phyloP scores from a whole-genome alignment of 495 filamentous ascomycete genomes.

The Cercophora scortea region DNA sequence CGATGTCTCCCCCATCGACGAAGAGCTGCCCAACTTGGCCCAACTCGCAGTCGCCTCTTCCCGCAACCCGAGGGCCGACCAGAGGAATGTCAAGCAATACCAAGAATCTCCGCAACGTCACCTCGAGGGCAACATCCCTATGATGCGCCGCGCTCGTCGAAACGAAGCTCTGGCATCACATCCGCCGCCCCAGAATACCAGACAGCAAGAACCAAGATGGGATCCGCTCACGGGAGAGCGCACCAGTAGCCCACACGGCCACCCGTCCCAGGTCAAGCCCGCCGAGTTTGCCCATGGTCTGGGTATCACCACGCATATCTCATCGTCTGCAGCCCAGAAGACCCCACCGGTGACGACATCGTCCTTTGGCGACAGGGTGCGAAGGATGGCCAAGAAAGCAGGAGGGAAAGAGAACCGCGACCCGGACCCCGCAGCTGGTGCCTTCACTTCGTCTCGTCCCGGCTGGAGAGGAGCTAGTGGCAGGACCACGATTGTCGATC shows the following conservation, averaged over 20 bases:
- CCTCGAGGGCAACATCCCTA: slow-evolving; percentile 35
- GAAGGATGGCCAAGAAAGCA: slow-evolving; percentile 33
- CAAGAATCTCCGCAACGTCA: slow-evolving; percentile 9
- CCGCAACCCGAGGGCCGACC: slow-evolving; percentile 3
- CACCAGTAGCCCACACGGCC: slow-evolving; percentile 34
- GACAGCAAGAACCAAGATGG: slow-evolving; percentile 30
- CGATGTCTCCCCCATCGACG: slow-evolving; percentile 49
- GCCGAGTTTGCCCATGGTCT: slow-evolving; percentile 34
- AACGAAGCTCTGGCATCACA: slow-evolving; percentile 19
- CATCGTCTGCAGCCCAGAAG: slow-evolving; percentile 15
- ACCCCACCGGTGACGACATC: slow-evolving; percentile 4
- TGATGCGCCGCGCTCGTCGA: slow-evolving; percentile 40
- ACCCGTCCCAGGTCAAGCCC: slow-evolving; percentile 39
- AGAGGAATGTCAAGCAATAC: not conserved
- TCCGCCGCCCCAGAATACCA: slow-evolving; percentile 10
- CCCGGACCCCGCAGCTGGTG: slow-evolving; percentile 24
- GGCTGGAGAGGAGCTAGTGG: slow-evolving; percentile 49
- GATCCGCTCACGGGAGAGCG: slow-evolving; percentile 44
- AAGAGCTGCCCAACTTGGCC: slow-evolving; percentile 28
- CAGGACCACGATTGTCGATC: slow-evolving; percentile 37
- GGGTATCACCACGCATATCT: slow-evolving; percentile 15
- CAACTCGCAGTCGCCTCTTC: slow-evolving; percentile 12
- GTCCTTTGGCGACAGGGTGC: slow-evolving; percentile 39
- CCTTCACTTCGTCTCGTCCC: slow-evolving; percentile 30
- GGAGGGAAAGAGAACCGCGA: slow-evolving; percentile 11